These are phyloP conservation scores for Abrus precatorius DNA, from an alignment of 306 rosid genomes.

Conservation along the genomic window DNA sequence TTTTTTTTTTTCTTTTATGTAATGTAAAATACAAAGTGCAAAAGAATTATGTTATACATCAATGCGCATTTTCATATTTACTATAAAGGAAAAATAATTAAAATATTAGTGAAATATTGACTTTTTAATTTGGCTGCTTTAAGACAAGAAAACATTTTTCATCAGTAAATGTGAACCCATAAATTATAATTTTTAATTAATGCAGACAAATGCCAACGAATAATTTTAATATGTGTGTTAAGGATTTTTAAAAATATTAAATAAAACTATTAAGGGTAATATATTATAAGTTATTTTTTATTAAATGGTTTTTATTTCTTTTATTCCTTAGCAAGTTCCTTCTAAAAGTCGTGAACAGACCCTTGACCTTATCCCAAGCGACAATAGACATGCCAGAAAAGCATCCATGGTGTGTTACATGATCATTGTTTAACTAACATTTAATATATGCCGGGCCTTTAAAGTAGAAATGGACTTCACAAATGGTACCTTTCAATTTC, in stretches of 20 bases:
- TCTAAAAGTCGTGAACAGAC: conserved; percentile 1
- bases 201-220: not conserved
- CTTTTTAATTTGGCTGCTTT: not conserved
- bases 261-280: not conserved
- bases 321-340: not conserved
- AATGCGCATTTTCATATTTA: not conserved
- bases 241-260: not conserved
- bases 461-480: conserved; percentile 28
- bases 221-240: not conserved
- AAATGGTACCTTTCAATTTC: conserved; percentile 6
- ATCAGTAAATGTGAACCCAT: not conserved
- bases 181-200: not conserved
- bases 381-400: conserved; percentile 29
- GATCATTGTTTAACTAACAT: conserved; percentile 3
- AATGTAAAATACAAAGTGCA: not conserved
- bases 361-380: conserved; percentile 33
- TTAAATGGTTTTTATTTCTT: not conserved
- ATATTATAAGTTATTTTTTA: not conserved
- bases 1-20: not conserved
- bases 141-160: not conserved
- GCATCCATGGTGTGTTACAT: not conserved
- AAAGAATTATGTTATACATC: too few relatives aligned
- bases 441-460: not conserved
- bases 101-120: not conserved
- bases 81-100: not conserved